Evolutionary conservation across 108 stramenopile genomes (phyloP).

Genomic region (Craspedostauros australis): DNA sequence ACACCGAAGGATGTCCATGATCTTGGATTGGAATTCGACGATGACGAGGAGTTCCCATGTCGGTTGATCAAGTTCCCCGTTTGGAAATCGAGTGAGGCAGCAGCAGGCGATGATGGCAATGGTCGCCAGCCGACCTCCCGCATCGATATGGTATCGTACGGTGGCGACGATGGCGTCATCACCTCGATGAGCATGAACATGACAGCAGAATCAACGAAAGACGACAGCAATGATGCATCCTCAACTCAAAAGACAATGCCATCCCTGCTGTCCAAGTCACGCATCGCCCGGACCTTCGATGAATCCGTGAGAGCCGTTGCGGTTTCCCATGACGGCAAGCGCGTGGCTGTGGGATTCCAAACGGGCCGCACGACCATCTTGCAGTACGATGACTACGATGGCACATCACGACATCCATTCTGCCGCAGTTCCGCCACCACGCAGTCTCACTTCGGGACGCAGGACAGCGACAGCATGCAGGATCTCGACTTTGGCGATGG

Average conservation of each 20-base stretch:
- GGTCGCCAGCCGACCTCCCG: conserved; percentile 11
- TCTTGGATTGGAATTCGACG: no score
- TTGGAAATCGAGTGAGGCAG: no score
- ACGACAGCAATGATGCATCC: background rate
- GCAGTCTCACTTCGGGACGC: background rate
- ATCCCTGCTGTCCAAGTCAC: background rate
- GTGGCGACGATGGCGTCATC: conserved; percentile 63
- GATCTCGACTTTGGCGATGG: background rate
- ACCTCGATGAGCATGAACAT: conserved; percentile 4
- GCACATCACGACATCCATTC: no score
- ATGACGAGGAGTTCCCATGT: no score
- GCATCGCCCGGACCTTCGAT: conserved; percentile 34
- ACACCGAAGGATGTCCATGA: no score
- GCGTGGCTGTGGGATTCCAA: conserved; percentile 66
- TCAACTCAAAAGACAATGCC: background rate
- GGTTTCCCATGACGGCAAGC: conserved; percentile 46
- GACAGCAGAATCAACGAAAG: background rate
- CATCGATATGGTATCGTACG: conserved; percentile 50
- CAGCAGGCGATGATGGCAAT: no score
- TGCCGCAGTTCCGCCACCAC: no score
- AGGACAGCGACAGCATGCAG: conserved; percentile 9
- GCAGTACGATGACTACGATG: conserved; percentile 28
- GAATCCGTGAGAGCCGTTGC: conserved; percentile 57
- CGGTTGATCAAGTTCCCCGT: no score
- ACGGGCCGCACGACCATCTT: conserved; percentile 54